phyloP scores from a whole-genome alignment of 75 land plant species.

The Gnetum montanum region DNA sequence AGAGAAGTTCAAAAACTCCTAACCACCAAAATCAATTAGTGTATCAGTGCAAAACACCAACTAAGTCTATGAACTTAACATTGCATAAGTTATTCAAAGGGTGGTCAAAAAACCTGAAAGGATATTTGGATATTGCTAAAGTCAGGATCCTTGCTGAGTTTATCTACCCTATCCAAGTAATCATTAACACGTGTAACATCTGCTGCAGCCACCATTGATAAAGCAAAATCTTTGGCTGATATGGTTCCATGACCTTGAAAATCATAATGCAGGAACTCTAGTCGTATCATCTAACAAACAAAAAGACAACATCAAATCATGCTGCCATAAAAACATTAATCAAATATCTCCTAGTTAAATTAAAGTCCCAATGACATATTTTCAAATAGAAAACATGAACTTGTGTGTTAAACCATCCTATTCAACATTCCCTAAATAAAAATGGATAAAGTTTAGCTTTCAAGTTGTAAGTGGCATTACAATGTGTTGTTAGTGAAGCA shows the following conservation, averaged over 20 bases:
- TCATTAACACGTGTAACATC: constrained; percentile 61
- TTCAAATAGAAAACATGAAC: no score
- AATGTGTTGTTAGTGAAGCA: no score
- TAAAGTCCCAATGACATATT: no score
- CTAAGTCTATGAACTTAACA: no score
- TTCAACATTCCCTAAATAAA: background rate
- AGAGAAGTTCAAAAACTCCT: constrained; percentile 71
- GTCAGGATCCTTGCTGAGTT: constrained; percentile 28
- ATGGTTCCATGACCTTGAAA: constrained; percentile 40
- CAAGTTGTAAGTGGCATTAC: background rate
- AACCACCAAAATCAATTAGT: no score
- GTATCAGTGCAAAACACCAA: no score
- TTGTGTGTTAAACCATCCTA: background rate
- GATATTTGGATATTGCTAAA: constrained; percentile 36
- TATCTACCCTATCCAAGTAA: constrained; percentile 64
- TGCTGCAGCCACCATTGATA: constrained; percentile 83
- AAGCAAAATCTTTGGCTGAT: constrained; percentile 78
- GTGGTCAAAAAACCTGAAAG: no score
- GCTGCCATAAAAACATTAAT: no score
- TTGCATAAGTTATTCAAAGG: no score
- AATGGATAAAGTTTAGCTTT: background rate
- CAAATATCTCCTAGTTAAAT: no score
- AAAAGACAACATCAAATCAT: no score
- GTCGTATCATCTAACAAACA: constrained; percentile 36
- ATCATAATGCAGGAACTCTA: constrained; percentile 89